Evolutionary conservation across 805 yeast genomes (phyloP).

Genomic region (Nakazawaea populi): DNA sequence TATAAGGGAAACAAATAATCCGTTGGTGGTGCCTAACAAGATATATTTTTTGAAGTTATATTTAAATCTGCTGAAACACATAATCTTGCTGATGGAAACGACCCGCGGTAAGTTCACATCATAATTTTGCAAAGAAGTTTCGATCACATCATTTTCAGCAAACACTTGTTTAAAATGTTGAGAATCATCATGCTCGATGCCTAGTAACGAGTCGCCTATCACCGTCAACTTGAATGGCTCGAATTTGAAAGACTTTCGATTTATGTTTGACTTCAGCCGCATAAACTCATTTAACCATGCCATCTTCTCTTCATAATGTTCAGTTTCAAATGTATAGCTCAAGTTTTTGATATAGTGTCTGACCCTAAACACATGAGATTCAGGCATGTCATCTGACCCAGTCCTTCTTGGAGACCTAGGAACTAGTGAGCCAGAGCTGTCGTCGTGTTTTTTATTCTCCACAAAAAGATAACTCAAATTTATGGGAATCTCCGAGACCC

Average conservation of each 20-base stretch:
- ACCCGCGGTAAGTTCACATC: constrained; percentile 3
- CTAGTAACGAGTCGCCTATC: constrained; percentile 55
- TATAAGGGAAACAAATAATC: constrained; percentile 50
- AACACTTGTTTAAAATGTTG: constrained; percentile 37
- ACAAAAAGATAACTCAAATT: constrained; percentile 53
- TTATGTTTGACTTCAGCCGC: constrained; percentile 12
- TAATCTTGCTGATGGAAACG: constrained; percentile 28
- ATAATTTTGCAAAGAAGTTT: background rate
- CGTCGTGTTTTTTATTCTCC: constrained; percentile 24
- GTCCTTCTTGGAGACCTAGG: background rate
- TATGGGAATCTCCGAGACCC: constrained; percentile 52
- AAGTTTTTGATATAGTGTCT: constrained; percentile 53
- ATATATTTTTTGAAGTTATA: constrained; percentile 39
- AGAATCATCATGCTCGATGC: constrained; percentile 50
- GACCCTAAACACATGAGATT: constrained; percentile 35
- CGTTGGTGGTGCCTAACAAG: constrained; percentile 57
- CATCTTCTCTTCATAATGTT: constrained; percentile 11
- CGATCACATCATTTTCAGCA: background rate
- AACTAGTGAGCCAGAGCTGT: background rate
- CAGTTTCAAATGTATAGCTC: constrained; percentile 45
- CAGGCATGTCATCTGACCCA: constrained; percentile 13
- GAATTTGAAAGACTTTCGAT: constrained; percentile 23
- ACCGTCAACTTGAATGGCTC: constrained; percentile 52
- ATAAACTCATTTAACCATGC: constrained; percentile 5
- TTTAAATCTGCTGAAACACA: constrained; percentile 39